phyloP scores from a whole-genome alignment of 1,139 yeast species.

The Pichia norvegensis region DNA sequence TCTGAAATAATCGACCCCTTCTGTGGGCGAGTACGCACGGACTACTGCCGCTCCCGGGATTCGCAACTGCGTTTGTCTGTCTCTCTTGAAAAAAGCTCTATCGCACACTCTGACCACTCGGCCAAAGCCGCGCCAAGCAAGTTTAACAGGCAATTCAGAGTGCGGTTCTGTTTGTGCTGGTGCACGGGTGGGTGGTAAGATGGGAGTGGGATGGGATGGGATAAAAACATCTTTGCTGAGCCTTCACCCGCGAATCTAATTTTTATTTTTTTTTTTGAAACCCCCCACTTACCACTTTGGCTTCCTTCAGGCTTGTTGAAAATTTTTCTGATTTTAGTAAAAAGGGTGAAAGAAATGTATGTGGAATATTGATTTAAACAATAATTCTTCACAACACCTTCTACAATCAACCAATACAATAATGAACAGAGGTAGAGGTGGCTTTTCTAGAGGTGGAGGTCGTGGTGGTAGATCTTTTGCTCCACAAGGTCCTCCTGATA shows the following conservation, averaged over 20 bases:
- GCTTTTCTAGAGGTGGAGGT: conserved; percentile 30
- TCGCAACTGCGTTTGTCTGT: neutral
- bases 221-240: neutral
- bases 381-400: neutral
- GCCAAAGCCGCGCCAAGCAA: conserved; percentile 7
- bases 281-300: too few relatives aligned
- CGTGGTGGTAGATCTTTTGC: conserved; percentile 64
- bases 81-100: neutral
- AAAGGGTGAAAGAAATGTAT: too few relatives aligned
- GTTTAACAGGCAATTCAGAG: neutral
- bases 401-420: neutral
- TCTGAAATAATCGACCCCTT: conserved; percentile 27
- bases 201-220: neutral
- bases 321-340: neutral
- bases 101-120: conserved; percentile 7
- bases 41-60: conserved; percentile 25
- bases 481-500: conserved; percentile 83
- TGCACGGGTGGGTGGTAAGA: conserved; percentile 5
- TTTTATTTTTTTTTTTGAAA: too few relatives aligned
- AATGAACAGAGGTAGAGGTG: conserved; percentile 26
- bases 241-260: neutral
- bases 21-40: conserved; percentile 65
- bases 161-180: too few relatives aligned
- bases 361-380: too few relatives aligned
- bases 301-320: neutral